A percentile compares a stretch with the other conserved stretches of the same genome.
These are phyloP conservation scores for Miamiensis avidus DNA, from an alignment of 169 alveolate species.

Conservation along the genomic window DNA sequence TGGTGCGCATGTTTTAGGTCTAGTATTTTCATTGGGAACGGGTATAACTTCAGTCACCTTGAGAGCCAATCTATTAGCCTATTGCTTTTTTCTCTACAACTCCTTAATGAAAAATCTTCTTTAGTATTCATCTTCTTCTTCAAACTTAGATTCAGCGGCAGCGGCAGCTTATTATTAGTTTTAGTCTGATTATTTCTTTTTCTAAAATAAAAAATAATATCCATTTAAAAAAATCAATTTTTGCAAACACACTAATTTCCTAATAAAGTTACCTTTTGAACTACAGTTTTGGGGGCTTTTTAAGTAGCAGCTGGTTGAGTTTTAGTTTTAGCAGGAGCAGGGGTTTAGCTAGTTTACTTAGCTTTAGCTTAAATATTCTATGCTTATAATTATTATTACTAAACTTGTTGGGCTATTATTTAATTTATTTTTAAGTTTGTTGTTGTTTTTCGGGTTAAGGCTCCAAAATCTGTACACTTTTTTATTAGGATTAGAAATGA, in stretches of 20 bases:
- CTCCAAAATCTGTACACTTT: background rate
- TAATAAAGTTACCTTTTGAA: no score
- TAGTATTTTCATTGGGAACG: no score
- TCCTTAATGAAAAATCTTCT: slow-evolving; percentile 9
- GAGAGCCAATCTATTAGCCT: slow-evolving; percentile 21
- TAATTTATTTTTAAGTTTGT: background rate
- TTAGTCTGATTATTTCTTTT: no score
- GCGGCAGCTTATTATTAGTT: no score
- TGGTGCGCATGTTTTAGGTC: background rate
- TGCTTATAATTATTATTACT: background rate
- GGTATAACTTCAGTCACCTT: slow-evolving; percentile 31
- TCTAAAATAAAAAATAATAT: no score
- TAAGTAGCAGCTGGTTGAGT: background rate
- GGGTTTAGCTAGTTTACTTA: background rate
- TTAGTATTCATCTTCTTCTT: background rate
- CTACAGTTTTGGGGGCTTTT: background rate
- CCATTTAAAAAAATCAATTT: no score
- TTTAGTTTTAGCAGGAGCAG: background rate
- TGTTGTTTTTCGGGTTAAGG: background rate
- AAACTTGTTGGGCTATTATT: background rate
- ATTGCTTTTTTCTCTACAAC: slow-evolving; percentile 6
- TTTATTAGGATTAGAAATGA: no score
- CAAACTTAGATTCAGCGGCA: background rate
- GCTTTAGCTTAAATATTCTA: background rate
- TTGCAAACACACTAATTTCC: no score